These are phyloP conservation scores for Trametes pubescens DNA, from an alignment of 1,284 basidiomycete species.

Conservation along the genomic window DNA sequence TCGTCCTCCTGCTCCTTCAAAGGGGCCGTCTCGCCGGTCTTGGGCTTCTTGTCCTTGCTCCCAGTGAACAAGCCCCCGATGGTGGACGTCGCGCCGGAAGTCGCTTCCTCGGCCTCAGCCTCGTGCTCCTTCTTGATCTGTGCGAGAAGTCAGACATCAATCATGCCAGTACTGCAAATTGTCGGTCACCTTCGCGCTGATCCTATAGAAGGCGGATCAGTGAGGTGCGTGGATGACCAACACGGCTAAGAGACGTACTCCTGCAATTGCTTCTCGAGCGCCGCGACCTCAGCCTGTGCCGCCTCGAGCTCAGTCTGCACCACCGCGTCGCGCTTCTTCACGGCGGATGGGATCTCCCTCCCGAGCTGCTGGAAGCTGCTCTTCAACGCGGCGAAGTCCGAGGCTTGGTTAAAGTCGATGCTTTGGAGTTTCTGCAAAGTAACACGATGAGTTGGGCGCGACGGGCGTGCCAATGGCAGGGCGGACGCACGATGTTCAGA, in stretches of 20 bases:
- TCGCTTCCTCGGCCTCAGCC: not conserved
- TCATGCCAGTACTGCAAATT: not conserved
- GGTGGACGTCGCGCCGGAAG: not conserved
- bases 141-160: not conserved
- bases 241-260: not conserved
- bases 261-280: not conserved
- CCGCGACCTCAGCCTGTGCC: not conserved
- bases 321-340: not conserved
- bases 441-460: not conserved
- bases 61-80: not conserved
- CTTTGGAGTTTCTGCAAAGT: not conserved
- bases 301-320: not conserved
- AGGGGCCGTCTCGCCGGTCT: not conserved
- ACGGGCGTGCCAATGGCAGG: too few relatives aligned
- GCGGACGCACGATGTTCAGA: not conserved
- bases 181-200: not conserved
- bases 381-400: not conserved
- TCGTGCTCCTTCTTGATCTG: conserved; percentile 3
- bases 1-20: not conserved
- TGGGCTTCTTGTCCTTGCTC: not conserved
- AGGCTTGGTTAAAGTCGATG: conserved; percentile 1
- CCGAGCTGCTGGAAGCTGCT: conserved; percentile 1
- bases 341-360: not conserved
- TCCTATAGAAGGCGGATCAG: not conserved
- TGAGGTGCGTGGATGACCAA: not conserved